Evolutionary conservation across 1,284 basidiomycete genomes (phyloP), one percentile per base, ranked within the genome.

Genomic region (Tetrapyrgos nigripes): DNA sequence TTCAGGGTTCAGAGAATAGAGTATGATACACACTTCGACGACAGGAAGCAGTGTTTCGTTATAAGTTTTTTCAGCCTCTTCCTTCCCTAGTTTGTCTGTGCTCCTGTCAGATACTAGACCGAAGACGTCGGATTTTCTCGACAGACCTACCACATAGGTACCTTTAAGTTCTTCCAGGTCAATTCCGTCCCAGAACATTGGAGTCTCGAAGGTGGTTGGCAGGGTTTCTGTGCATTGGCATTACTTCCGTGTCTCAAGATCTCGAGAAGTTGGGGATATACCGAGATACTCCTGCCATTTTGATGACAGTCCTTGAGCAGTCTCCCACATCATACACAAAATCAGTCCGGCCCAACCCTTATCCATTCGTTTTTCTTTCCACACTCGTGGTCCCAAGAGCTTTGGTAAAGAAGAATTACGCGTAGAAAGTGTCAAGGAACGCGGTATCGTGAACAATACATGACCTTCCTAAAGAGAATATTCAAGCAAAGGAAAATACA

Each of bases 241-340:
- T 29, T 23, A 26, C 8, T 45, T 21, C 9, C 21, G 37, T 13
- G 26, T 31, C 3, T 40, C 31, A 21, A 55, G 19, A 46, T 47
- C 4, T 11, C 17, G 23, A 63, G n/a, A 5, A 21, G 6, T 40
- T 40, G 52, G 53, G 35, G 33, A 10, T 54, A 19, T 61, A 92
- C 92, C 76, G 17, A 94, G 75, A 74, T 94, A 94, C 4, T 77
- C 80, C 9, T 71, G 70, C 93, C 93, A 94, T 60, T 75, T 83
- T 45, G 88, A 93, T 23, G 78, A 68, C 6, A 70, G 44, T 0
- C 84, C 86, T 58, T 76, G 77, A 3, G 87, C 82, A 52, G 86
- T 85, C 73, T 98, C 97, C 90, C 92, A 98, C 92, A 98, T 94
- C 89, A 98, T 92, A 63, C 90, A 93, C 23, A 98, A 78, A 59